Percentiles rank a stretch among this genome's conserved stretches.
Evolutionary conservation across 2,329 filamentous ascomycete genomes (phyloP).

Genomic region (Sporothrix variecibatus): DNA sequence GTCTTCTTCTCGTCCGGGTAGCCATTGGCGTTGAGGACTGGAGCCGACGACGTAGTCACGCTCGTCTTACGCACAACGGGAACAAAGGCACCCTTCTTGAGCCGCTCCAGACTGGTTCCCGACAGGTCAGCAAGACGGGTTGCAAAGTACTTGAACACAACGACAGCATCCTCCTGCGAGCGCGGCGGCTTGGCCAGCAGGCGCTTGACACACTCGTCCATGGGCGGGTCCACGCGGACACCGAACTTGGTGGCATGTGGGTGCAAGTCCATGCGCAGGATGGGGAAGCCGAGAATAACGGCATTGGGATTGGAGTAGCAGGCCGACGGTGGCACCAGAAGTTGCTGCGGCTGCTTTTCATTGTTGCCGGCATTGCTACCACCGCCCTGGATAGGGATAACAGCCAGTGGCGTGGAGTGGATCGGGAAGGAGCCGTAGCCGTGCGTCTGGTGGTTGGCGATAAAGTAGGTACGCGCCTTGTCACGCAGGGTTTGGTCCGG

Average conservation of each 20-base stretch:
- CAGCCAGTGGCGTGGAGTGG: slow-evolving; percentile 55
- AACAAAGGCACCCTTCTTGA: slow-evolving; percentile 69
- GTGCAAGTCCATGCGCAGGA: slow-evolving; percentile 75
- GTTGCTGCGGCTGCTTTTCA: slow-evolving; percentile 48
- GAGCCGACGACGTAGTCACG: neutral
- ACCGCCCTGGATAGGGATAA: slow-evolving; percentile 70
- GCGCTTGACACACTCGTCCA: slow-evolving; percentile 72
- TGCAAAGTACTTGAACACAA: slow-evolving; percentile 81
- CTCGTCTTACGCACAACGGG: slow-evolving; percentile 53
- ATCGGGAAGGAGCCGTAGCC: slow-evolving; percentile 69
- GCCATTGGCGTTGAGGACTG: slow-evolving; percentile 12
- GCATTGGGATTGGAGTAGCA: slow-evolving; percentile 83
- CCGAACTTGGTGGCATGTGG: slow-evolving; percentile 82
- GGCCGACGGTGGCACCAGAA: slow-evolving; percentile 68
- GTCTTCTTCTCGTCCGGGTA: slow-evolving; percentile 35
- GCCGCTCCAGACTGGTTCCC: slow-evolving; percentile 57
- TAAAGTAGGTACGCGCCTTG: slow-evolving; percentile 77
- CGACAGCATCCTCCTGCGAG: slow-evolving; percentile 64
- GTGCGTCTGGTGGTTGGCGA: slow-evolving; percentile 76
- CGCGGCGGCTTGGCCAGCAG: slow-evolving; percentile 72
- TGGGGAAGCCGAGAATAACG: slow-evolving; percentile 75
- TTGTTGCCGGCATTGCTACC: neutral
- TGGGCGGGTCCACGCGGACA: slow-evolving; percentile 77
- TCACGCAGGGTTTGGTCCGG: slow-evolving; percentile 60
- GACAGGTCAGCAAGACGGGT: slow-evolving; percentile 73